Conservation (phyloP, 108 stramenopile species). For the Mayamaea pseudoterrestris region DNA sequence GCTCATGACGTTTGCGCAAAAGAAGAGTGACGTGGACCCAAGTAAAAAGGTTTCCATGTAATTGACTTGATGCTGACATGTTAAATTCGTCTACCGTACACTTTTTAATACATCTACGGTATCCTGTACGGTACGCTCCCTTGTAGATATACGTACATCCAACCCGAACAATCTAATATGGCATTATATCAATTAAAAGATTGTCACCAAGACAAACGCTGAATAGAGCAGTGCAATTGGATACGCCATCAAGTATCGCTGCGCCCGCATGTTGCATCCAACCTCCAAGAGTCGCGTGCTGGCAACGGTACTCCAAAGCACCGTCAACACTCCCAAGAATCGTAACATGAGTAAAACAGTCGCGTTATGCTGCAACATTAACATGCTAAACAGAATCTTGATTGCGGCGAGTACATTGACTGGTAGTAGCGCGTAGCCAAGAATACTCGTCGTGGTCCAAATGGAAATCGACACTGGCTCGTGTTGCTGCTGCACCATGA, state of each 20-base stretch:
- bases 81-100: too few species aligned
- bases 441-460: conserved; percentile 79
- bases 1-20: conserved; percentile 90
- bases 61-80: too few species aligned
- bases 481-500: too few species aligned
- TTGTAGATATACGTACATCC: too few species aligned
- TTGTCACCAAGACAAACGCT: conserved; percentile 97
- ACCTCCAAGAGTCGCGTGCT: conserved; percentile 88
- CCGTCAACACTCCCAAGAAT: conserved; percentile 60
- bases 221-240: conserved; percentile 92
- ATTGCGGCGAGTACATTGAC: conserved; percentile 89
- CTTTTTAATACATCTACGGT: too few species aligned
- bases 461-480: conserved; percentile 47
- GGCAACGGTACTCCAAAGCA: conserved; percentile 89
- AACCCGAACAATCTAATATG: background rate
- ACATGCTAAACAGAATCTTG: too few species aligned
- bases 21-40: conserved; percentile 71
- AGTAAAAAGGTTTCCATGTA: conserved; percentile 60
- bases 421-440: conserved; percentile 96
- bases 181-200: conserved; percentile 58
- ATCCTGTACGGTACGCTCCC: too few species aligned
- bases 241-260: conserved; percentile 96
- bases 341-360: conserved; percentile 64
- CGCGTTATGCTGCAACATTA: conserved; percentile 34
- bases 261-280: conserved; percentile 82